A percentile compares a stretch with the other conserved stretches of the same genome.
phyloP scores from a whole-genome alignment of 768 basidiomycete genomes.

The Leccinum imitatum region DNA sequence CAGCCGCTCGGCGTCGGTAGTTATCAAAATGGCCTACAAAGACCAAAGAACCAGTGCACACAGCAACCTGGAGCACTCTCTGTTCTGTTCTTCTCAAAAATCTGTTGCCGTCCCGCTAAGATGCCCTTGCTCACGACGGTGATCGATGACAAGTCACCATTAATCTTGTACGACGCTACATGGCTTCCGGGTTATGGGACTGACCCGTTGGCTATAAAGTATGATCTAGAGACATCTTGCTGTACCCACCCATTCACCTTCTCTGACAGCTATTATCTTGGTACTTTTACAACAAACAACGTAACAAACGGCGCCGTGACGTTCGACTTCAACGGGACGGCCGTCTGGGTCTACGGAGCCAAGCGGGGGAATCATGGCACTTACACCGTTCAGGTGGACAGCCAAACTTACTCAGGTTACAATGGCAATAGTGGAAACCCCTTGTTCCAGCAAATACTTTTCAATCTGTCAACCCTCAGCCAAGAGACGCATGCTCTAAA shows the following conservation, averaged over 20 bases:
- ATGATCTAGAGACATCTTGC: neutral
- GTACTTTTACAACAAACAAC: constrained; percentile 42
- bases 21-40: neutral
- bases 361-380: constrained; percentile 47
- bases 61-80: neutral
- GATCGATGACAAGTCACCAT: constrained; percentile 32
- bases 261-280: constrained; percentile 36
- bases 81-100: neutral
- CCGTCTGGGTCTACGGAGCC: constrained; percentile 49
- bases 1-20: too few species aligned
- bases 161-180: too few species aligned
- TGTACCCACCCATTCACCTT: neutral
- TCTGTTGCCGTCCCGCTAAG: neutral
- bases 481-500: constrained; percentile 38
- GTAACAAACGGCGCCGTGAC: constrained; percentile 33
- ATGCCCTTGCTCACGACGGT: constrained; percentile 29
- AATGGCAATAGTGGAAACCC: constrained; percentile 24
- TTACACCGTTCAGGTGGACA: constrained; percentile 45
- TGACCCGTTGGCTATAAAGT: constrained; percentile 17
- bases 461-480: constrained; percentile 33
- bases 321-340: constrained; percentile 50
- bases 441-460: constrained; percentile 43
- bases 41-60: neutral
- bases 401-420: constrained; percentile 22
- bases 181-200: neutral